Evolutionary conservation across 257 asterid genomes (phyloP), one percentile per base, ranked within the genome.

Genomic region (Solanum ossicruentum): DNA sequence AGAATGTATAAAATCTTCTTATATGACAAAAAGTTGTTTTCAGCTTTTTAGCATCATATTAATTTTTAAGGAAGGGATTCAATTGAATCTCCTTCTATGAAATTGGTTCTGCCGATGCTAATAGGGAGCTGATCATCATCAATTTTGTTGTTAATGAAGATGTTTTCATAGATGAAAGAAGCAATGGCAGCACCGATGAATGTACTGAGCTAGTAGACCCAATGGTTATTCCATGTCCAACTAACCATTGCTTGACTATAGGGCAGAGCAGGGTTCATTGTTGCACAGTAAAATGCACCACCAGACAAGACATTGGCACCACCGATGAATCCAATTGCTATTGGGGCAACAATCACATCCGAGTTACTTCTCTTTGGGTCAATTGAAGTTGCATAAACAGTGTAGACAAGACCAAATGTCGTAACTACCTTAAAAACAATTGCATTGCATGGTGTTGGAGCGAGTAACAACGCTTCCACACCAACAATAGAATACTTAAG

Each of bases 241-340:
- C 36, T 32, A 32, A 32, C 36, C 3, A 32, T 32, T 32, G 97
- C 96, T 0, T 96, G 98, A 1, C 97, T 97, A 36, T 92, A 94
- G 4, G 97, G 88, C 70, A 90, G 95, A 10, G 95, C 97, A 0
- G 95, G 97, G 92, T 94, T 94, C 97, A 94, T 94, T 10, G 94
- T 91, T n/a, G 93, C 98, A 2, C 97, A 95, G 16, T 87, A 89
- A 6, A 94, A 92, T 4, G 97, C 94, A 1, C 97, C 98, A 20
- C 95, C 98, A 0, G 93, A 96, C 83, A 94, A 85, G 89, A 94
- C 93, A 89, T 94, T 94, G 82, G 98, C 98, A 10, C 97, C 98
- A 15, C 93, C 94, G 11, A 93, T 93, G 90, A 94, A 90, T n/a
- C 98, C 97, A 21, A 94, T 94, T 80, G 95, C 97, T 39, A 93